Evolutionary conservation across 169 alveolate genomes (phyloP).

Genomic region (Babesia ovis): DNA sequence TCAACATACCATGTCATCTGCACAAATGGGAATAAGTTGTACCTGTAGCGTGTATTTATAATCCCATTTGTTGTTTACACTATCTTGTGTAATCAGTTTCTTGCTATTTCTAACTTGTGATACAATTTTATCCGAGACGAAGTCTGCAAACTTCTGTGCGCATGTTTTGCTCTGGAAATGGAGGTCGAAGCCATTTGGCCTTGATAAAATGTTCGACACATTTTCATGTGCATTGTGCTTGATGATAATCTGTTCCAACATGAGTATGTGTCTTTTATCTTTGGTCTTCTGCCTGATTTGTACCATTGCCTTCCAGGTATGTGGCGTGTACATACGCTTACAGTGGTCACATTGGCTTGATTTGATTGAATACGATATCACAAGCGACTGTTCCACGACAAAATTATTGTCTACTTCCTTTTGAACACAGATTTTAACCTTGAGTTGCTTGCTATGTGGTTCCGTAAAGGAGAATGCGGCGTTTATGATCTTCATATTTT

Average conservation of each 20-base stretch:
- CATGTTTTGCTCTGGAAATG: constrained; percentile 90
- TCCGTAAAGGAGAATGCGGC: constrained; percentile 96
- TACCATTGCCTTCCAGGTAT: constrained; percentile 96
- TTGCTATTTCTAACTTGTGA: constrained; percentile 87
- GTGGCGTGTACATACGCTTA: constrained; percentile 97
- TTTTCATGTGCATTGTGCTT: constrained; percentile 92
- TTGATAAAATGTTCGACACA: constrained; percentile 89
- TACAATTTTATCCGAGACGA: constrained; percentile 83
- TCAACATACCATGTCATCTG: constrained; percentile 91
- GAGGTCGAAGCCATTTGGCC: constrained; percentile 97
- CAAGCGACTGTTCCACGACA: constrained; percentile 87
- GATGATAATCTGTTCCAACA: constrained; percentile 94
- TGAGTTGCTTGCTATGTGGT: constrained; percentile 94
- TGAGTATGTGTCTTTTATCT: constrained; percentile 94
- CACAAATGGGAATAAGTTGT: constrained; percentile 95
- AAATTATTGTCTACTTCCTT: constrained; percentile 91
- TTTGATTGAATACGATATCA: constrained; percentile 88
- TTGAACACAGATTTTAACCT: constrained; percentile 92
- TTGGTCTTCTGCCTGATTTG: constrained; percentile 95
- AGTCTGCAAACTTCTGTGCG: constrained; percentile 95
- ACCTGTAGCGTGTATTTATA: constrained; percentile 90
- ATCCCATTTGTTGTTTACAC: constrained; percentile 86
- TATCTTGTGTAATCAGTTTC: constrained; percentile 90
- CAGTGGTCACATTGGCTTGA: constrained; percentile 97
- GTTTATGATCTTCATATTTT: constrained; percentile 90